Conservation (phyloP, 306 rosid genomes). For the Acacia acuminata region DNA sequence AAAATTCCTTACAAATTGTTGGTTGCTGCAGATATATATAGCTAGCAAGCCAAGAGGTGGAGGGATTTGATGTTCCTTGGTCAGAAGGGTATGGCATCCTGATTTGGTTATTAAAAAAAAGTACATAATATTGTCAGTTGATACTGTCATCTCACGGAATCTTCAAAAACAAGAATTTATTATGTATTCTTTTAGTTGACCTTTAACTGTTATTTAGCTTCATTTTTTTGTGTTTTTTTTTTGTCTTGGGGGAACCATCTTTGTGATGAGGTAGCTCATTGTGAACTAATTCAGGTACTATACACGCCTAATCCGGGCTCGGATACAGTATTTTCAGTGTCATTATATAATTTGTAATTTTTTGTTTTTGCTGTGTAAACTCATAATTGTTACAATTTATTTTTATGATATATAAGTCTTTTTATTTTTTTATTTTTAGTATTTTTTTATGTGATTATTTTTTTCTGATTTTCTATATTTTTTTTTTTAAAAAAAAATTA, state of each 20-base stretch:
- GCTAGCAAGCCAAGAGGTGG: conserved; percentile 45
- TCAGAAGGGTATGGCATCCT: conserved; percentile 23
- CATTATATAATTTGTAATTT: too few relatives aligned
- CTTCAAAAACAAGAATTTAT: conserved; percentile 24
- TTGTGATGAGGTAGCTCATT: not conserved
- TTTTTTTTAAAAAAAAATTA: too few relatives aligned
- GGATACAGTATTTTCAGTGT: not conserved
- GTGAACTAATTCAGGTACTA: not conserved
- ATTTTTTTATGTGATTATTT: too few relatives aligned
- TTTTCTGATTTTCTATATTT: too few relatives aligned
- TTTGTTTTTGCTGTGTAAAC: too few relatives aligned
- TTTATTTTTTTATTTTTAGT: too few relatives aligned
- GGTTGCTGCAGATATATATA: conserved; percentile 47
- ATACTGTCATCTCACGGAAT: conserved; percentile 28
- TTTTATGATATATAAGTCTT: too few relatives aligned
- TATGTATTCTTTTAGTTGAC: conserved; percentile 12
- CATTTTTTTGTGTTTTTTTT: not conserved
- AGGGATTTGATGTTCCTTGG: conserved; percentile 6
- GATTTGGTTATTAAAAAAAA: conserved; percentile 8
- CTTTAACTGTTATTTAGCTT: conserved; percentile 1
- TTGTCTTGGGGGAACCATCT: not conserved
- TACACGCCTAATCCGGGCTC: not conserved
- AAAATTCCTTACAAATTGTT: not conserved
- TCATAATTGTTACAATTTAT: too few relatives aligned
- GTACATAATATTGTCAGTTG: conserved; percentile 52